Evolutionary conservation across 75 land plant genomes (phyloP), one percentile per base, ranked within the genome.

Genomic region (Selaginella tamariscina): DNA sequence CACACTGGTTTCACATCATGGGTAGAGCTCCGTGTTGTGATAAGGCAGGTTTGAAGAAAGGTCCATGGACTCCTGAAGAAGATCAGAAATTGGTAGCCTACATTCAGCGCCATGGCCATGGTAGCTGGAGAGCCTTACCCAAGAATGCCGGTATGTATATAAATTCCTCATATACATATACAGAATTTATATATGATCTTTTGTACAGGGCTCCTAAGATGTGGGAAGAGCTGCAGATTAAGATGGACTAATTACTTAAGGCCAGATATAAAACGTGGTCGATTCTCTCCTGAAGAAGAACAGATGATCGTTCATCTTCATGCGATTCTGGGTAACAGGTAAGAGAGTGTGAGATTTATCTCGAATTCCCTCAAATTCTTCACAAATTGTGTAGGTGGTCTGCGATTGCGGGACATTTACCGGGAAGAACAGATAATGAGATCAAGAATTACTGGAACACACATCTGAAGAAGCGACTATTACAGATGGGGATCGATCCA

Each of bases 191-290:
- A n/a, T n/a, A n/a, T n/a, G n/a, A 54, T 56, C 54, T 29, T 27
- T 64, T 9, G 39, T 79, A 62, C 75, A 78, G 86, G 86, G 0
- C 75, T 87, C 67, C 70, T 72, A 11, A 72, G 84, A 24, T 84
- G 90, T 68, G 90, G 90, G 1, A 86, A 86, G 32, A 86, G 89
- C 55, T 84, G 86, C 76, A 66, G 86, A 22, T 71, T 86, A 27
- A 68, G 83, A 24, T 81, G 83, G 86, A 87, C 83, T 59, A 82
- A 87, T 44, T 84, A 87, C 66, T 77, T 87, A 18, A 32, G 88
- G 26, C 90, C 90, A 15, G 90, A 87, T 68, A 54, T 87, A 60
- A 87, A 87, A 69, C 71, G 90, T 26, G 90, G 90, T n/a, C 79
- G 78, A 13, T 73, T 87, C 11, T 73, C 79, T 8, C 81, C 82